Conservation (phyloP, 768 basidiomycete genomes). For the Lactifluus volemus region DNA sequence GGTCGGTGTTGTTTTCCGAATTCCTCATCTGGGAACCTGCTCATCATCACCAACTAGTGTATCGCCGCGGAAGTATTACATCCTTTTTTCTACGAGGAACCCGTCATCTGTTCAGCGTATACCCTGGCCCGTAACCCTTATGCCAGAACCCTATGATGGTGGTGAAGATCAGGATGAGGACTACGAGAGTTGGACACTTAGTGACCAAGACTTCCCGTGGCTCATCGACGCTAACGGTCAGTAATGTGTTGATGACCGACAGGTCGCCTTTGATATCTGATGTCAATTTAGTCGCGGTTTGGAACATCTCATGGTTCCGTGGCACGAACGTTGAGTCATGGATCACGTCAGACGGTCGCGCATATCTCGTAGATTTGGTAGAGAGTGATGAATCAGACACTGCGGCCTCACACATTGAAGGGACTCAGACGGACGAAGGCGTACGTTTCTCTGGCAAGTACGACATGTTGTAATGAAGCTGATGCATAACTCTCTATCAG, state of each 20-base stretch:
- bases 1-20: slow-evolving; percentile 33
- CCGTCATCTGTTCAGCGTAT: slow-evolving; percentile 77
- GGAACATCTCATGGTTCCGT: slow-evolving; percentile 50
- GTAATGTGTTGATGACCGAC: slow-evolving; percentile 16
- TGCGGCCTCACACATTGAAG: slow-evolving; percentile 19
- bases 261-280: not conserved
- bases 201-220: slow-evolving; percentile 63
- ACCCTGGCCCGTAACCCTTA: slow-evolving; percentile 63
- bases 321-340: slow-evolving; percentile 63
- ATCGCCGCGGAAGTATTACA: slow-evolving; percentile 60
- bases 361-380: slow-evolving; percentile 63
- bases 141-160: slow-evolving; percentile 30
- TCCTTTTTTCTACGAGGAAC: slow-evolving; percentile 64
- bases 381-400: slow-evolving; percentile 29
- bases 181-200: slow-evolving; percentile 66
- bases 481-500: not conserved
- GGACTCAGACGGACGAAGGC: slow-evolving; percentile 16
- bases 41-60: slow-evolving; percentile 37
- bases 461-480: not conserved
- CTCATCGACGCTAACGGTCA: slow-evolving; percentile 65
- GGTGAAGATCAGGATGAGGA: slow-evolving; percentile 28
- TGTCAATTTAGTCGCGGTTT: slow-evolving; percentile 46
- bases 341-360: slow-evolving; percentile 80
- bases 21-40: not conserved
- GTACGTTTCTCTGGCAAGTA: not conserved